Conservation (phyloP, 176 grass and related monocot species). For the Eleusine indica region DNA sequence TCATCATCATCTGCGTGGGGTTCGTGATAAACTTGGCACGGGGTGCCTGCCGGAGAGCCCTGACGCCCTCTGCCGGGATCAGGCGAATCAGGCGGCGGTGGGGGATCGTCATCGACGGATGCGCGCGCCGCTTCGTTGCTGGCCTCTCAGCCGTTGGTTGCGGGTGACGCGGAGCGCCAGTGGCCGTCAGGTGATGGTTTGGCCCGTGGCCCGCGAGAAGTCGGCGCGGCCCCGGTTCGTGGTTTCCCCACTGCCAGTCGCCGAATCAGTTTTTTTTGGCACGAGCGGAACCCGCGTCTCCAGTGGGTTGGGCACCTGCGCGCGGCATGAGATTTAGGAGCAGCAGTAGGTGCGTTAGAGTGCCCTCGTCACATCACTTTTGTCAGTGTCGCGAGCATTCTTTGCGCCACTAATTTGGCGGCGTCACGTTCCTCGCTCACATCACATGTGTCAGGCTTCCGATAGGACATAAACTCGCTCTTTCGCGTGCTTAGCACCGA, state of each 20-base stretch:
- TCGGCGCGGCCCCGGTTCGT: conserved; percentile 28
- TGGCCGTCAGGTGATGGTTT: conserved; percentile 14
- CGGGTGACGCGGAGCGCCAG: conserved; percentile 26
- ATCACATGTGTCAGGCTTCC: not conserved
- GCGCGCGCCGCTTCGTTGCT: not conserved
- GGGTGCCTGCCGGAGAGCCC: not conserved
- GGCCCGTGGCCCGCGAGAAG: conserved; percentile 13
- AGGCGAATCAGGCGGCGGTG: not conserved
- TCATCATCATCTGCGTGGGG: not conserved
- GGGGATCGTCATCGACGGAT: not conserved
- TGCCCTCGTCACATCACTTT: conserved; percentile 16
- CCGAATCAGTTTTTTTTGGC: not conserved
- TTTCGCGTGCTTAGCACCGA: not conserved
- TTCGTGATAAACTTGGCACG: not conserved
- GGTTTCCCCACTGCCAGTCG: conserved; percentile 27
- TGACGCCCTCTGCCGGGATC: not conserved
- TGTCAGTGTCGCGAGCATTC: not conserved
- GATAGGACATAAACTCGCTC: not conserved
- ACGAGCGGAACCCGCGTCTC: not conserved
- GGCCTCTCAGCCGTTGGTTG: conserved; percentile 13
- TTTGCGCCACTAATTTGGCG: not conserved
- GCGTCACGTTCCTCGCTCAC: not conserved
- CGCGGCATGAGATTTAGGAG: not conserved
- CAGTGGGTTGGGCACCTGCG: not conserved
- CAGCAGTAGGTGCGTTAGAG: not conserved